Conservation (phyloP, 208 protist genomes). For the Crithidia sp. region DNA sequence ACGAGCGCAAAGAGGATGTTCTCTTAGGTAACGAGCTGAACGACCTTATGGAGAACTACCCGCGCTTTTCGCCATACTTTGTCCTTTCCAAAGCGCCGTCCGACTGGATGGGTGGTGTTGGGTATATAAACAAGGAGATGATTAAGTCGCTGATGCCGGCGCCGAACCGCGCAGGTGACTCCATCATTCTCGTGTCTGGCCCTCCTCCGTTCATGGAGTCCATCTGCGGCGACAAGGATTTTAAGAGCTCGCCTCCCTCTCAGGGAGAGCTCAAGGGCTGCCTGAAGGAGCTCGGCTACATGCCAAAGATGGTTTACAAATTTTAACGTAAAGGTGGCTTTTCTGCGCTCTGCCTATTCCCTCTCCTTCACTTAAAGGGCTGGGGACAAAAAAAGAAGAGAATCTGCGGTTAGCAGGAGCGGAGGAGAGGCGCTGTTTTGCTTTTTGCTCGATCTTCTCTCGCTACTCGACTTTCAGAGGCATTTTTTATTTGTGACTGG, state of each 20-base stretch:
- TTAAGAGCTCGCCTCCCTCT: conserved; percentile 63
- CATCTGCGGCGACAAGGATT: conserved; percentile 91
- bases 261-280: conserved; percentile 88
- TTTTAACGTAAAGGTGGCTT: conserved; percentile 50
- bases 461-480: too few species aligned
- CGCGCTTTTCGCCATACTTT: conserved; percentile 93
- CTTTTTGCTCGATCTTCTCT: too few species aligned
- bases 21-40: conserved; percentile 93
- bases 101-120: conserved; percentile 92
- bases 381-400: neutral
- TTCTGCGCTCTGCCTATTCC: neutral
- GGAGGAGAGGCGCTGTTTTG: neutral
- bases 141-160: conserved; percentile 88
- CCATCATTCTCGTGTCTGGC: conserved; percentile 88
- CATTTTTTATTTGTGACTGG: too few species aligned
- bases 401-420: neutral
- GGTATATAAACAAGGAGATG: conserved; percentile 90
- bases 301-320: conserved; percentile 91
- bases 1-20: conserved; percentile 93
- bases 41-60: conserved; percentile 85
- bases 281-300: conserved; percentile 90
- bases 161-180: conserved; percentile 80
- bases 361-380: neutral
- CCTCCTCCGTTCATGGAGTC: conserved; percentile 89
- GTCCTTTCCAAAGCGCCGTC: conserved; percentile 88